Evolutionary conservation across 2,329 filamentous ascomycete genomes (phyloP).

Genomic region (Aspergillus candidus): DNA sequence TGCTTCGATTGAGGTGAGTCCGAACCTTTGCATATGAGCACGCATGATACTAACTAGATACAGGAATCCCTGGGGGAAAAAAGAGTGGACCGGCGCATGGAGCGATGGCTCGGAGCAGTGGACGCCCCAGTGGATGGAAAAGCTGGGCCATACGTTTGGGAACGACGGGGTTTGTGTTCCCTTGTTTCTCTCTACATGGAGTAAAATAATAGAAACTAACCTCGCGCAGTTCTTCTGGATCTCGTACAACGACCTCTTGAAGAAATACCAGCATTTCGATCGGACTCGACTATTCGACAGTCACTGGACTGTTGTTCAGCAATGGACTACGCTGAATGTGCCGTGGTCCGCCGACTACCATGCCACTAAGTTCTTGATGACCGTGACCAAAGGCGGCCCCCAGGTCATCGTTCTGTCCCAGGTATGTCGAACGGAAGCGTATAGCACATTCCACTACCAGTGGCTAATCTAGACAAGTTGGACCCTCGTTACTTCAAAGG

Average conservation of each 20-base stretch:
- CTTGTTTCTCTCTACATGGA: not conserved
- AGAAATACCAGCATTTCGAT: constrained; percentile 55
- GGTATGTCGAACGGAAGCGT: constrained; percentile 16
- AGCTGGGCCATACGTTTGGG: constrained; percentile 67
- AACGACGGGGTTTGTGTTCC: constrained; percentile 56
- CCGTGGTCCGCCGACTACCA: constrained; percentile 58
- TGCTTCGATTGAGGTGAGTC: constrained; percentile 55
- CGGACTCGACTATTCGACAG: constrained; percentile 55
- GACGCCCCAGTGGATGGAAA: constrained; percentile 71
- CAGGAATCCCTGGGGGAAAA: constrained; percentile 75
- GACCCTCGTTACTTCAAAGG: constrained; percentile 57
- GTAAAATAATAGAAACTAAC: constrained; percentile 5
- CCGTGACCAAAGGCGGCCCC: constrained; percentile 46
- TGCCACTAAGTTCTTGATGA: constrained; percentile 54
- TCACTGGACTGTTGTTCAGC: constrained; percentile 56
- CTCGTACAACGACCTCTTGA: constrained; percentile 52
- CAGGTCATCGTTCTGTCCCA: constrained; percentile 56
- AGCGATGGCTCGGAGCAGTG: constrained; percentile 78
- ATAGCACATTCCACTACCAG: not conserved
- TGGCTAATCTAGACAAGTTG: constrained; percentile 32
- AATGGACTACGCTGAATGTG: constrained; percentile 56
- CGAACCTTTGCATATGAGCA: constrained; percentile 5
- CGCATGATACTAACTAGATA: constrained; percentile 10
- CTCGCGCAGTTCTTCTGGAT: constrained; percentile 50
- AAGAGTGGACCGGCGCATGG: constrained; percentile 77